phyloP scores from a whole-genome alignment of 1,284 basidiomycete species.

The Irpex sp. region DNA sequence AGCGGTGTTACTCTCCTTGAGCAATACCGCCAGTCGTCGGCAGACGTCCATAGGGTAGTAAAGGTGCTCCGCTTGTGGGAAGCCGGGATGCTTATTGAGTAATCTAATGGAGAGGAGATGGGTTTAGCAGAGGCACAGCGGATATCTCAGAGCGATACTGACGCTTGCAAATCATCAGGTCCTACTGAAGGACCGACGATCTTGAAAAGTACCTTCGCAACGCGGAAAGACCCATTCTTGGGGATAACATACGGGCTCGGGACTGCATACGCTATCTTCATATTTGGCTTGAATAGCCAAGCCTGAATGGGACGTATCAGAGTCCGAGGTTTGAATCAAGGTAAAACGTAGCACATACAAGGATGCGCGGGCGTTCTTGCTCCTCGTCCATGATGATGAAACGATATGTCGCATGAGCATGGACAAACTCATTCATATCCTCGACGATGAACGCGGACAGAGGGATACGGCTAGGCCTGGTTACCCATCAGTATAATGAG shows the following conservation, averaged over 20 bases:
- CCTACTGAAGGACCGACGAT: slow-evolving; percentile 55
- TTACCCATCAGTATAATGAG: slow-evolving; percentile 1
- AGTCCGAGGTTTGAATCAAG: slow-evolving; percentile 3
- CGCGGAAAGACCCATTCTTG: slow-evolving; percentile 57
- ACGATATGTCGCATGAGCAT: slow-evolving; percentile 86
- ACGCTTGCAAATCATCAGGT: slow-evolving; percentile 54
- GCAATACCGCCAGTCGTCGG: slow-evolving; percentile 56
- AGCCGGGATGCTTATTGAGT: slow-evolving; percentile 67
- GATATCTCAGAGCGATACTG: slow-evolving; percentile 20
- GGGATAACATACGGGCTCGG: slow-evolving; percentile 54
- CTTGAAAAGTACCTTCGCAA: slow-evolving; percentile 76
- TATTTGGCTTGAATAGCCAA: slow-evolving; percentile 88
- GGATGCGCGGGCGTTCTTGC: slow-evolving; percentile 70
- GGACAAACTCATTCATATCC: slow-evolving; percentile 84
- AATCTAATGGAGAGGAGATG: slow-evolving; percentile 36
- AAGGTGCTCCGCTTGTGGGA: slow-evolving; percentile 80
- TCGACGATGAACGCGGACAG: slow-evolving; percentile 81
- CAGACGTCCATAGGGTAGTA: slow-evolving; percentile 75
- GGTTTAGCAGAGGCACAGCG: slow-evolving; percentile 1
- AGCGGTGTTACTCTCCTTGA: slow-evolving; percentile 69
- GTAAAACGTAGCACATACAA: slow-evolving; percentile 46
- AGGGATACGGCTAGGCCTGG: slow-evolving; percentile 61
- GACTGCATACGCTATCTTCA: slow-evolving; percentile 70
- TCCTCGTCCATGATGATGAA: slow-evolving; percentile 85
- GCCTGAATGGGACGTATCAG: slow-evolving; percentile 39